These are phyloP conservation scores for Ichthyophthirius multifiliis DNA, from an alignment of 169 alveolate species.

Conservation along the genomic window DNA sequence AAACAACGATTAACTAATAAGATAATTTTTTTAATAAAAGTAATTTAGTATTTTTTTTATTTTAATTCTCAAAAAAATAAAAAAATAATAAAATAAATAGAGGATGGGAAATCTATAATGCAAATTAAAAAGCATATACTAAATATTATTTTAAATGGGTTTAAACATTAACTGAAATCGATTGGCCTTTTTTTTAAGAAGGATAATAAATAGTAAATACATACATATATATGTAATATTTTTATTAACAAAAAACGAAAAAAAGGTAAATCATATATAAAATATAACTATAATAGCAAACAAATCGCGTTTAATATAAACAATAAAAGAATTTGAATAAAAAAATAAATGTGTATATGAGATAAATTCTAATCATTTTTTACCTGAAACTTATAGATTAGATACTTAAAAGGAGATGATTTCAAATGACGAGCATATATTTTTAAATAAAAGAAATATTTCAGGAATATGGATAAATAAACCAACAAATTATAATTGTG, in stretches of 20 bases:
- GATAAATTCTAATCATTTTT: slow-evolving; percentile 7
- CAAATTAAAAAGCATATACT: too few relatives aligned
- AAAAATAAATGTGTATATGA: too few relatives aligned
- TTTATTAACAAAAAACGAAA: neutral
- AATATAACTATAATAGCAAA: slow-evolving; percentile 24
- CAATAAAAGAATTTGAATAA: slow-evolving; percentile 36
- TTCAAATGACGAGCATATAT: slow-evolving; percentile 16
- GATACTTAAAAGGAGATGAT: slow-evolving; percentile 23
- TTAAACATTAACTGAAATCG: slow-evolving; percentile 25
- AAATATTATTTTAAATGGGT: slow-evolving; percentile 35
- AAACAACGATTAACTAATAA: too few relatives aligned
- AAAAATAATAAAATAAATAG: too few relatives aligned
- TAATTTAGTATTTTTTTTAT: too few relatives aligned
- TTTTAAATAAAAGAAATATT: slow-evolving; percentile 18
- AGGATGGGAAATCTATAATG: too few relatives aligned
- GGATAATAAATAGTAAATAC: slow-evolving; percentile 17
- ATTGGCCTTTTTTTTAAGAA: slow-evolving; percentile 24
- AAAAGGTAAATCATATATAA: slow-evolving; percentile 21
- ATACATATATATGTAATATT: neutral
- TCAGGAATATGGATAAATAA: slow-evolving; percentile 30
- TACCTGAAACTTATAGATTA: slow-evolving; percentile 33
- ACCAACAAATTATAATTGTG: slow-evolving; percentile 36
- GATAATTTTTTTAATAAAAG: too few relatives aligned
- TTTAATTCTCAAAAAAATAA: too few relatives aligned
- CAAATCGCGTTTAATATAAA: slow-evolving; percentile 13